Conservation (phyloP, 805 yeast genomes). For the Monosporozyma unispora region DNA sequence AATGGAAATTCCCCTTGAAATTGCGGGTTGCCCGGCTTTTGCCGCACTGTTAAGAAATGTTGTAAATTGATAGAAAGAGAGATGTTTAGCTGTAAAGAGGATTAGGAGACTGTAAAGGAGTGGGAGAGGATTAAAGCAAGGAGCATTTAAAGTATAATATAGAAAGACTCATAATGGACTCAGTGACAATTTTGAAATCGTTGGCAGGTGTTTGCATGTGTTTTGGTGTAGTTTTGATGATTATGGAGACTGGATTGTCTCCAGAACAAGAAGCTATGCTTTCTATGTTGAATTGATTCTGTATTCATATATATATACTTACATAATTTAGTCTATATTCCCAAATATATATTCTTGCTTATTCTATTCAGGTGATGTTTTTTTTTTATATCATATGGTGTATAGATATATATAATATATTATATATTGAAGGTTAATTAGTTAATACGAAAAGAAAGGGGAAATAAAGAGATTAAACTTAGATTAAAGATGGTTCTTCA, state of each 20-base stretch:
- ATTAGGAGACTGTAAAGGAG: no score
- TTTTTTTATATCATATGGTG: not conserved
- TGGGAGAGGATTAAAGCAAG: no score
- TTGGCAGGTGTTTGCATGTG: slow-evolving; percentile 8
- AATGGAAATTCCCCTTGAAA: not conserved
- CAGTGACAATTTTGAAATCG: slow-evolving; percentile 4
- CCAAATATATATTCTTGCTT: no score
- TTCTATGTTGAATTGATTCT: not conserved
- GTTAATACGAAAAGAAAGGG: not conserved
- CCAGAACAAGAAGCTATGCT: not conserved
- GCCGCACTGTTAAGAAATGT: not conserved
- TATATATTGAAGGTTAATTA: no score
- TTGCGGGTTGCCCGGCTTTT: not conserved
- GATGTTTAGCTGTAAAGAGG: no score
- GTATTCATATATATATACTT: not conserved
- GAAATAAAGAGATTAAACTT: not conserved
- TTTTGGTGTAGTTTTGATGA: slow-evolving; percentile 8
- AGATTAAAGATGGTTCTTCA: slow-evolving; percentile 4
- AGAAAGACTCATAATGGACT: slow-evolving; percentile 3
- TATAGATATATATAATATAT: no score
- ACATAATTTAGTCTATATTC: no score
- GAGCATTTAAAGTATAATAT: no score
- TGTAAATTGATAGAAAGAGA: no score
- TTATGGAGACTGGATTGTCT: slow-evolving; percentile 8
- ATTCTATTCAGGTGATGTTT: not conserved